phyloP scores from a whole-genome alignment of 345 rosid species.

The Jatropha curcas region DNA sequence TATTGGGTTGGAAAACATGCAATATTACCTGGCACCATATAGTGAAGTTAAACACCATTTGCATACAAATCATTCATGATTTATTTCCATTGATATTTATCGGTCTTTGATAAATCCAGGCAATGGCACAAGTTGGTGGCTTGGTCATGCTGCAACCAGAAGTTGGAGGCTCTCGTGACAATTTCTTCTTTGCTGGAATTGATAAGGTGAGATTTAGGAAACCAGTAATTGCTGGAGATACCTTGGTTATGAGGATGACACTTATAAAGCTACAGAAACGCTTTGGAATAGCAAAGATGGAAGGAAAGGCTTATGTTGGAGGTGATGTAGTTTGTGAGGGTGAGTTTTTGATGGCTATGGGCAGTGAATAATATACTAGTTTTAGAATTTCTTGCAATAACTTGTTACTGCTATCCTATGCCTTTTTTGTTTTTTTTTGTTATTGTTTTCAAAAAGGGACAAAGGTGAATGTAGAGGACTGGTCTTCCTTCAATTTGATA shows the following conservation, averaged over 20 bases:
- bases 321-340: conserved; percentile 84
- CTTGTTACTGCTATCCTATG: background rate
- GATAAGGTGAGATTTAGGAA: conserved; percentile 94
- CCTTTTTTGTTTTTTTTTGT: no score
- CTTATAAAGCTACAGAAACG: conserved; percentile 79
- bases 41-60: background rate
- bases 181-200: conserved; percentile 89
- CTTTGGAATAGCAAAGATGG: conserved; percentile 95
- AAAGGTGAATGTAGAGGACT: no score
- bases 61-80: background rate
- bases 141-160: conserved; percentile 91
- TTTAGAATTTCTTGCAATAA: background rate
- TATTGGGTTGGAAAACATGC: background rate
- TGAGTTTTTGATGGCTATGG: conserved; percentile 89
- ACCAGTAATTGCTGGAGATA: conserved; percentile 97
- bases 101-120: conserved; percentile 45
- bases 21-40: background rate
- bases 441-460: no score
- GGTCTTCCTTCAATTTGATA: no score
- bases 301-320: conserved; percentile 95
- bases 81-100: background rate
- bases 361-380: conserved; percentile 40
- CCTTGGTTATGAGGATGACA: conserved; percentile 96
- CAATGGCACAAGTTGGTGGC: conserved; percentile 98
- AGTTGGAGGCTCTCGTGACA: conserved; percentile 73